Base-by-base conservation (phyloP, 176 grass and related monocot genomes). In the Musa acuminata region DNA sequence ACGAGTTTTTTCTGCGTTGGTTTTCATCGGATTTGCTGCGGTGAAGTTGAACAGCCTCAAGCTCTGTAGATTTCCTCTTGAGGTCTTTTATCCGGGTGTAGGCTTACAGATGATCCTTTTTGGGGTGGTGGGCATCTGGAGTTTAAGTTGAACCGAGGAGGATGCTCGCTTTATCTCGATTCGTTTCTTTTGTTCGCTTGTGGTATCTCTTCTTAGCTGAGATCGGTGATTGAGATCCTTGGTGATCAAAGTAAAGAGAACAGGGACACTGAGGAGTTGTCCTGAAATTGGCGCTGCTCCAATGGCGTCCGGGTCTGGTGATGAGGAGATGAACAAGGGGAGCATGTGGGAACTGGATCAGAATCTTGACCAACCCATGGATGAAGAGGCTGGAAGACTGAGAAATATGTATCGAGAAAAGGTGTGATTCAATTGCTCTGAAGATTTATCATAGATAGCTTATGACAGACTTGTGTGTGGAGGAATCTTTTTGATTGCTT, bases 321-420 rank as follows among this genome's bases (percentile, higher is more conserved):
- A 80, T 74, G 94, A 98, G 72, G 75, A 43, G 22, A 89, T 86
- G 65, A 89, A 88, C 48, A 87, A 78, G 83, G 94, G 94, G 48
- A 70, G 78, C 82, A 98, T 98, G 94, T 98, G 94, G 94, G 94
- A 93, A 77, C 83, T 98, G 72, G 90, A 98, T 80, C 94, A 91
- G 79, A 98, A 91, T 82, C 84, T 98, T 85, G 94, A 98, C 86
- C 90, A 91, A 71, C 88, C 94, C 75, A 98, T 98, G 94, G 94
- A 98, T 79, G 94, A 93, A 82, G 94, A 98, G 75, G 94, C 94
- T 19, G 83, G 80, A 21, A 84, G 82, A 24, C 82, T 98, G 55
- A 93, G 69, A 85, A 91, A 90, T 62, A 98, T 98, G 94, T 98
- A 98, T 52, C 90, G 80, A 84, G 94, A 93, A 93, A 91, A 98